phyloP scores from a whole-genome alignment of 2,329 filamentous ascomycete species.

The Fusarium tanahbumbuense region DNA sequence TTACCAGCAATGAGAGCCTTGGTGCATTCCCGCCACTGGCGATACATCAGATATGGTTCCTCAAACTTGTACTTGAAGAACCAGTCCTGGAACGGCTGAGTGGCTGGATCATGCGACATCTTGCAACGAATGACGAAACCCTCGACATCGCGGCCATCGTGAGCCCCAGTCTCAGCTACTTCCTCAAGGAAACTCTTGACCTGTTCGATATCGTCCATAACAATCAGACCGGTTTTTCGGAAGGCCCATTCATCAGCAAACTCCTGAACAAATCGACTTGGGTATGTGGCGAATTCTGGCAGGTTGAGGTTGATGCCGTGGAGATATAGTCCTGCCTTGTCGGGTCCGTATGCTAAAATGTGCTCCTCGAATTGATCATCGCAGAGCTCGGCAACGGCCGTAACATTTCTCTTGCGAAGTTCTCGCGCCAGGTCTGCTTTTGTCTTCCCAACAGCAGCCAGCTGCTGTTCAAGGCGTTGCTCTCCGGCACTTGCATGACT shows the following conservation, averaged over 20 bases:
- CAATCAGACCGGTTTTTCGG: constrained; percentile 83
- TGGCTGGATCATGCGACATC: constrained; percentile 64
- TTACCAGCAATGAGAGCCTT: constrained; percentile 85
- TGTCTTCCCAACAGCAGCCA: constrained; percentile 80
- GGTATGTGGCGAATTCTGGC: constrained; percentile 90
- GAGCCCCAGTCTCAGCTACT: constrained; percentile 87
- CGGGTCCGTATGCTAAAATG: constrained; percentile 86
- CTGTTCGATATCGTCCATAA: constrained; percentile 77
- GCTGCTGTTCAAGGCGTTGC: constrained; percentile 81
- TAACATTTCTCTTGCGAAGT: constrained; percentile 84
- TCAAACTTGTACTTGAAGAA: constrained; percentile 99
- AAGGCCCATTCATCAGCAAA: constrained; percentile 97
- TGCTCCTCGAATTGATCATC: constrained; percentile 98
- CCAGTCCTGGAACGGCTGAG: constrained; percentile 82
- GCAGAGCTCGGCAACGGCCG: constrained; percentile 94
- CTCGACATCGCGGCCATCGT: constrained; percentile 92
- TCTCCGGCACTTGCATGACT: constrained; percentile 91
- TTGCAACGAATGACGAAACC: constrained; percentile 96
- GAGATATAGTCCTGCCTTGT: constrained; percentile 89
- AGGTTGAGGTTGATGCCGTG: constrained; percentile 97
- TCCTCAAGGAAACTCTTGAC: constrained; percentile 86
- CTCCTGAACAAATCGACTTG: constrained; percentile 82
- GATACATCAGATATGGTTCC: constrained; percentile 98
- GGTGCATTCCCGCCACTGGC: constrained; percentile 97
- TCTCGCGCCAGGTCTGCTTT: constrained; percentile 81